phyloP scores from a whole-genome alignment of 768 basidiomycete genomes.

The Epithele typhae region DNA sequence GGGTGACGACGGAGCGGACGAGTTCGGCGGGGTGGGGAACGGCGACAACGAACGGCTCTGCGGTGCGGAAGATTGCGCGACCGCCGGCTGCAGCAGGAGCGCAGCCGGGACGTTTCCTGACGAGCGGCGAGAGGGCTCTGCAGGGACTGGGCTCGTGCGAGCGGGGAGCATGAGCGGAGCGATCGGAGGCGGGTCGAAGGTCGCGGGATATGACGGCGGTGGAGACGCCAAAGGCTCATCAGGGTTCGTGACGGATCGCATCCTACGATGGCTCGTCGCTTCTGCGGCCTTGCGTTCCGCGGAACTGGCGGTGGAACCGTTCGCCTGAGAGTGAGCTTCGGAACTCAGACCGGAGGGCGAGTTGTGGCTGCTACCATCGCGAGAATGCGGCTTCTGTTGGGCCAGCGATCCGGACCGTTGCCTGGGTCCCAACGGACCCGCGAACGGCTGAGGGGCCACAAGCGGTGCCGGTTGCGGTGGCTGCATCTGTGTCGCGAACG shows the following conservation, averaged over 20 bases:
- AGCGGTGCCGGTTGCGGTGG: neutral
- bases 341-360: too few species aligned
- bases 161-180: neutral
- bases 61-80: constrained; percentile 7
- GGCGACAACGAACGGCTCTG: constrained; percentile 13
- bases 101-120: too few species aligned
- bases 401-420: constrained; percentile 6
- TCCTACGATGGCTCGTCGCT: constrained; percentile 8
- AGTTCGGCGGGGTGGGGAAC: constrained; percentile 13
- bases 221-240: constrained; percentile 14
- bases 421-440: neutral
- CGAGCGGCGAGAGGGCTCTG: too few species aligned
- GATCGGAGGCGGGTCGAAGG: constrained; percentile 5
- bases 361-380: constrained; percentile 1
- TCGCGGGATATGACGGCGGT: constrained; percentile 10
- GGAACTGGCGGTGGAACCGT: neutral
- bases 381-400: neutral
- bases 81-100: constrained; percentile 1
- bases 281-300: constrained; percentile 6
- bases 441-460: neutral
- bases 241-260: constrained; percentile 13
- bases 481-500: constrained; percentile 7
- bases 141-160: too few species aligned
- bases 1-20: constrained; percentile 6
- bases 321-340: constrained; percentile 1